Evolutionary conservation across 352 stramenopile genomes (phyloP), one percentile per base, ranked within the genome.

Genomic region (Phytopythium cucurbitacearum): DNA sequence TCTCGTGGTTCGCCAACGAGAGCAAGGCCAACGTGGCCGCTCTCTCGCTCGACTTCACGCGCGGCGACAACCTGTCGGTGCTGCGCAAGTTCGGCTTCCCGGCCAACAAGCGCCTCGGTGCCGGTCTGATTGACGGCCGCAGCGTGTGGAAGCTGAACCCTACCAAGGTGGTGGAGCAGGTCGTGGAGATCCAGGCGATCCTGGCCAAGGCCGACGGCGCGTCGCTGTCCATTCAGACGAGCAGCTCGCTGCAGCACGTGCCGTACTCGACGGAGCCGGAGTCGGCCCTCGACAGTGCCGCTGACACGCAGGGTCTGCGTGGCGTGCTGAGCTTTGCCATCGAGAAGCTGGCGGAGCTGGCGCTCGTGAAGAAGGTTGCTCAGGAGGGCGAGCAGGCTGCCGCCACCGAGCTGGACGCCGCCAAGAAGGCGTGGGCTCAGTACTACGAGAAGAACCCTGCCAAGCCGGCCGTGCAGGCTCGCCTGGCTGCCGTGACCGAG

Each of bases 31-130:
- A 74, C n/a, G 71, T 97, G 43, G 57, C 71, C 4, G 84, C 84
- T 7, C 67, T 97, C 55, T 95, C 81, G 64, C 74, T 97, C 8
- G 91, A 98, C 71, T 97, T 98, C 60, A 97, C 87, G 21, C 85
- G 91, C 46, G 91, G 86, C 38, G 73, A 96, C 62, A 95, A 88
- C 64, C 58, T 95, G 28, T 74, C 64, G 16, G 60, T 96, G 44
- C 64, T 97, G 15, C 62, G 86, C 54, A 94, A 95, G 73, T 90
- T 81, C 52, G 89, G 87, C 11, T 95, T 96, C 64, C 85, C 87
- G 7, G 64, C 69, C 3, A 69, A 69, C 61, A 96, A 97, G 72
- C 80, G 77, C 34, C 85, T 97, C 9, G 88, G 88, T 45, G 87
- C 85, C 9, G 91, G 89, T 57, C 58, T 97, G 13, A 90, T 97